These are phyloP conservation scores for Penicillium sp. DNA, from an alignment of 2,329 filamentous ascomycete species.

Conservation along the genomic window DNA sequence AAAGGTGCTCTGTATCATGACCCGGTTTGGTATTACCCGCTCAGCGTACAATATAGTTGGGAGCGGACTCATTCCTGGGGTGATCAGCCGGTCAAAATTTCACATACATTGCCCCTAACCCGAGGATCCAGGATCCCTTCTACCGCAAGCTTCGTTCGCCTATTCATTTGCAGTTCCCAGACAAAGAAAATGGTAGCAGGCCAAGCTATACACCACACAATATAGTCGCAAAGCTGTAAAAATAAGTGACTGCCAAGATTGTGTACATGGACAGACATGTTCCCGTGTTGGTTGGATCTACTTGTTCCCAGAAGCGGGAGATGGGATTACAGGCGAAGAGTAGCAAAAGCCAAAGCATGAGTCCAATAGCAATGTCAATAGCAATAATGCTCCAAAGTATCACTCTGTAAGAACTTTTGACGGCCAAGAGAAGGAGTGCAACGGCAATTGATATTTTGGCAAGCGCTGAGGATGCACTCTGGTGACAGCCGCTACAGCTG, in stretches of 20 bases:
- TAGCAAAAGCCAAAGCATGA: constrained; percentile 47
- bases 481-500: too few species aligned
- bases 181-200: constrained; percentile 51
- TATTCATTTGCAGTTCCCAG: constrained; percentile 52
- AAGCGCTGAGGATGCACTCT: constrained; percentile 21
- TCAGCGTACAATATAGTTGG: constrained; percentile 6
- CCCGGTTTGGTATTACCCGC: not conserved
- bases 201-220: constrained; percentile 49
- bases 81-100: not conserved
- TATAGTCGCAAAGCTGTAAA: constrained; percentile 45
- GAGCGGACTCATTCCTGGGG: not conserved
- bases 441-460: constrained; percentile 50
- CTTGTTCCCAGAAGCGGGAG: constrained; percentile 47
- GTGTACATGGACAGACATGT: constrained; percentile 43
- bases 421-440: constrained; percentile 49
- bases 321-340: constrained; percentile 51
- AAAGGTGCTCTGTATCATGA: constrained; percentile 9
- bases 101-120: constrained; percentile 49
- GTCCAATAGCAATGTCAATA: constrained; percentile 40
- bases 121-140: constrained; percentile 52
- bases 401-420: constrained; percentile 41
- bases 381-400: constrained; percentile 45
- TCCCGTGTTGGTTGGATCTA: constrained; percentile 26
- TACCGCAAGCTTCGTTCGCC: constrained; percentile 49
- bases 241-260: constrained; percentile 51